Conservation (phyloP, 2,329 filamentous ascomycete species). For the Fusarium sp. region DNA sequence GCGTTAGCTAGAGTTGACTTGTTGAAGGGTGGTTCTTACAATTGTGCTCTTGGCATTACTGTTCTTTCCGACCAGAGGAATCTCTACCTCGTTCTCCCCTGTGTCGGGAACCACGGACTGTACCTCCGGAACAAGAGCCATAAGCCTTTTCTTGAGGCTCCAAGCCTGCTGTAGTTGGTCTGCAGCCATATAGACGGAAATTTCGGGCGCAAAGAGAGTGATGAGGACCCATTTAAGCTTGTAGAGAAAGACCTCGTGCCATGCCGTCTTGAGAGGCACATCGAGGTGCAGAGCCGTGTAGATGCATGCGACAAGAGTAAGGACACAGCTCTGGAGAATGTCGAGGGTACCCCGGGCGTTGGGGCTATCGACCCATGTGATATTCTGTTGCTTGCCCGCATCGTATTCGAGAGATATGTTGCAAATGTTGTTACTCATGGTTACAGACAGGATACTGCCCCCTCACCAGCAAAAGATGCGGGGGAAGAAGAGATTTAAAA, state of each 20-base stretch:
- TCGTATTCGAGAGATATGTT: not conserved
- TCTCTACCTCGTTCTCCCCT: not conserved
- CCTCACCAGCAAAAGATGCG: not conserved
- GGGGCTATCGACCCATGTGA: not conserved
- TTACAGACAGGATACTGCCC: not conserved
- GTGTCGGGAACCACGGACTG: not conserved
- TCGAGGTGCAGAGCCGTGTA: constrained; percentile 52
- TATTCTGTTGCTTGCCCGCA: not conserved
- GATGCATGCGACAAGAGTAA: constrained; percentile 50
- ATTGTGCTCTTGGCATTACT: not conserved
- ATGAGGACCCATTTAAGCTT: constrained; percentile 47
- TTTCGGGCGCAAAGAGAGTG: constrained; percentile 48
- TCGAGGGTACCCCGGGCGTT: not conserved
- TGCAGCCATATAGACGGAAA: constrained; percentile 44
- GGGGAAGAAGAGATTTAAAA: not conserved
- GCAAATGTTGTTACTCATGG: not conserved
- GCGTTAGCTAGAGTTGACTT: not conserved
- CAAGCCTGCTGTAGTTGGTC: constrained; percentile 25
- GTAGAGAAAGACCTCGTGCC: constrained; percentile 14
- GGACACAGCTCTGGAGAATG: constrained; percentile 49
- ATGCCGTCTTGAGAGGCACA: constrained; percentile 39
- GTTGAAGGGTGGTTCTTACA: not conserved
- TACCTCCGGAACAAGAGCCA: not conserved
- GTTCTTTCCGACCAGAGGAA: not conserved
- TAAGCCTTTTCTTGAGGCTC: constrained; percentile 9